Evolutionary conservation across 108 stramenopile genomes (phyloP).

Genomic region (Fistulifera solaris): DNA sequence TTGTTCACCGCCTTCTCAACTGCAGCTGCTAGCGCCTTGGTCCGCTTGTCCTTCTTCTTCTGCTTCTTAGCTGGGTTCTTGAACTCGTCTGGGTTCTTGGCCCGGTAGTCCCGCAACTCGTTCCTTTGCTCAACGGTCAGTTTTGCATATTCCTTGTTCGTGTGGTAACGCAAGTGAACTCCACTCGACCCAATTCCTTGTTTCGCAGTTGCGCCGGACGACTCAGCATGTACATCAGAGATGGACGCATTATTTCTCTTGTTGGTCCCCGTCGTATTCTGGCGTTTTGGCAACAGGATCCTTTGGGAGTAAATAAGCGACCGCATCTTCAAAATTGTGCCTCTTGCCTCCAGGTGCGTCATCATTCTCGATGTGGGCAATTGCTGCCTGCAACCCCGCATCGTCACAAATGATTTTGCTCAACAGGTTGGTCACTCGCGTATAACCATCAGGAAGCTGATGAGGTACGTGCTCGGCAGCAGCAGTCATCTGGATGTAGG

Average conservation of each 20-base stretch:
- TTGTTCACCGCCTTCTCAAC: neutral
- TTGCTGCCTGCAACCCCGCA: constrained; percentile 15
- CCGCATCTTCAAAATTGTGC: no score
- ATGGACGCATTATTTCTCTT: constrained; percentile 8
- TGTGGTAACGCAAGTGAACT: constrained; percentile 18
- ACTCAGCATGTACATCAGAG: constrained; percentile 7
- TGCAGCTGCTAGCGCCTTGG: constrained; percentile 3
- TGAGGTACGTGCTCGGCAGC: neutral
- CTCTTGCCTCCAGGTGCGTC: neutral
- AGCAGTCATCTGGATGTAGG: neutral
- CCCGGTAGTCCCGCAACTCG: constrained; percentile 13
- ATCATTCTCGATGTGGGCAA: constrained; percentile 10
- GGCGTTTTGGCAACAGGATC: no score
- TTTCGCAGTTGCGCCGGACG: constrained; percentile 9
- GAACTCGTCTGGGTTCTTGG: no score
- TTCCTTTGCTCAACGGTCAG: constrained; percentile 11
- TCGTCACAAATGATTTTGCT: neutral
- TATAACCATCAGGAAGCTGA: no score
- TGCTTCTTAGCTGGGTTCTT: neutral
- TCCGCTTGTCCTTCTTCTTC: neutral
- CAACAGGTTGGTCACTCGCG: no score
- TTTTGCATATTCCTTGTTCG: constrained; percentile 4
- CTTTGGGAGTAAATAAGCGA: no score
- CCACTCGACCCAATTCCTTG: constrained; percentile 12
- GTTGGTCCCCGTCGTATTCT: neutral